phyloP scores from a whole-genome alignment of 2,329 filamentous ascomycete species.

The Scytalidium lignicola region DNA sequence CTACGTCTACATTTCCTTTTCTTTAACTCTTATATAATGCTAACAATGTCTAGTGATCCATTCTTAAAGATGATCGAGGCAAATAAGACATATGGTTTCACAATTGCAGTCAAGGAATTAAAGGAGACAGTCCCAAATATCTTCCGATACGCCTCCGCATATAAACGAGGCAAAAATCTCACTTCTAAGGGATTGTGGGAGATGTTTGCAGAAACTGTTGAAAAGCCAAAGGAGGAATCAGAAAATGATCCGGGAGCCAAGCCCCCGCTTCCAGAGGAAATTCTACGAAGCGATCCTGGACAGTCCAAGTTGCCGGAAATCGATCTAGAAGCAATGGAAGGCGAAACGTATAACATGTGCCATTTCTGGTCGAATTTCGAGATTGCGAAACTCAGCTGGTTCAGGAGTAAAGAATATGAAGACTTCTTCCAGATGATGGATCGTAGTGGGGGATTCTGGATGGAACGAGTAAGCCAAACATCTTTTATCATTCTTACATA shows the following conservation, averaged over 20 bases:
- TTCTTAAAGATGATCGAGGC: conserved; percentile 90
- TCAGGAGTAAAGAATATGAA: conserved; percentile 94
- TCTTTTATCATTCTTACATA: conserved; percentile 1
- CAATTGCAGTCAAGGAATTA: conserved; percentile 96
- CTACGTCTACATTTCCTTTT: background rate
- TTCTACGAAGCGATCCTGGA: conserved; percentile 69
- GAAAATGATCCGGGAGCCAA: conserved; percentile 62
- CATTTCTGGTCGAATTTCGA: conserved; percentile 99
- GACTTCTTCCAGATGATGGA: conserved; percentile 99
- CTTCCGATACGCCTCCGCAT: conserved; percentile 97
- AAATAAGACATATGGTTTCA: conserved; percentile 99
- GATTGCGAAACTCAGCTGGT: conserved; percentile 91
- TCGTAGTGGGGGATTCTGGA: conserved; percentile 96
- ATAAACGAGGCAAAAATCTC: conserved; percentile 87
- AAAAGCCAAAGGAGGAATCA: conserved; percentile 46
- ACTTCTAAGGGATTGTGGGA: conserved; percentile 94
- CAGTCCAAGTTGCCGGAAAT: conserved; percentile 70
- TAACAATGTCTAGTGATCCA: conserved; percentile 63
- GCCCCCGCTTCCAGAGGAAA: conserved; percentile 71
- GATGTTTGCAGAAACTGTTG: conserved; percentile 86
- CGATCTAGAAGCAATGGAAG: conserved; percentile 91
- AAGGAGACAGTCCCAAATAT: conserved; percentile 98
- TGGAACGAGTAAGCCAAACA: conserved; percentile 73
- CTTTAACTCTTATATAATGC: conserved; percentile 11
- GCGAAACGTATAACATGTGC: conserved; percentile 99